Evolutionary conservation across 805 yeast species (phyloP).

Genomic region (Schizosaccharomyces lindneri): DNA sequence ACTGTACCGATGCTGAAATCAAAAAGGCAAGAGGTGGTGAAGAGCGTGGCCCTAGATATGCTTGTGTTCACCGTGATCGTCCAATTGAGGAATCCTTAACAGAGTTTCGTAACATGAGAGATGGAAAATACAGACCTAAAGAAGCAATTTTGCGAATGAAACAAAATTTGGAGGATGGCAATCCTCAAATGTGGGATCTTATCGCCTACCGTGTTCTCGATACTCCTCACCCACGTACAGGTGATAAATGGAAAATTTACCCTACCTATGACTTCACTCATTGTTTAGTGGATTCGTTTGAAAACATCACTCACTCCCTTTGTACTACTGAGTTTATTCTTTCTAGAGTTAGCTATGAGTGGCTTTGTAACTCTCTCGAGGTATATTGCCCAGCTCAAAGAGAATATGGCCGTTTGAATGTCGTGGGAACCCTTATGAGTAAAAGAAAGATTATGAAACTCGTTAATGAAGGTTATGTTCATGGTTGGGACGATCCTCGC

Average conservation of each 20-base stretch:
- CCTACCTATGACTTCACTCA: slow-evolving; percentile 98
- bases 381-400: slow-evolving; percentile 97
- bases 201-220: slow-evolving; percentile 88
- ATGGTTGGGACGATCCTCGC: slow-evolving; percentile 98
- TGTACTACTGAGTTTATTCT: slow-evolving; percentile 89
- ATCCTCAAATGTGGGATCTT: slow-evolving; percentile 99
- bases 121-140: slow-evolving; percentile 70
- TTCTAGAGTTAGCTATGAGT: slow-evolving; percentile 86
- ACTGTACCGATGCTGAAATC: slow-evolving; percentile 77
- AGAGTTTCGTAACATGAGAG: slow-evolving; percentile 77
- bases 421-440: slow-evolving; percentile 81
- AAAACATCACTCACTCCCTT: slow-evolving; percentile 81
- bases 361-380: slow-evolving; percentile 88
- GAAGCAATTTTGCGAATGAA: slow-evolving; percentile 92
- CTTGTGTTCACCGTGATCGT: slow-evolving; percentile 53
- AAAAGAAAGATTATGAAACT: slow-evolving; percentile 88
- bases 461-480: slow-evolving; percentile 55
- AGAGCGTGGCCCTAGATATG: slow-evolving; percentile 70
- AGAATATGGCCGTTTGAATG: slow-evolving; percentile 88
- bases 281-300: slow-evolving; percentile 94
- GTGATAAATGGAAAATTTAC: slow-evolving; percentile 88
- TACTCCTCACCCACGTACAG: slow-evolving; percentile 89
- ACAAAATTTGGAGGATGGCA: slow-evolving; percentile 68
- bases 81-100: slow-evolving; percentile 47
- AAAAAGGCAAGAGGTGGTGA: slow-evolving; percentile 73